These are phyloP conservation scores for Tolypocladium sp. DNA, from an alignment of 2,329 filamentous ascomycete genomes.

Conservation along the genomic window DNA sequence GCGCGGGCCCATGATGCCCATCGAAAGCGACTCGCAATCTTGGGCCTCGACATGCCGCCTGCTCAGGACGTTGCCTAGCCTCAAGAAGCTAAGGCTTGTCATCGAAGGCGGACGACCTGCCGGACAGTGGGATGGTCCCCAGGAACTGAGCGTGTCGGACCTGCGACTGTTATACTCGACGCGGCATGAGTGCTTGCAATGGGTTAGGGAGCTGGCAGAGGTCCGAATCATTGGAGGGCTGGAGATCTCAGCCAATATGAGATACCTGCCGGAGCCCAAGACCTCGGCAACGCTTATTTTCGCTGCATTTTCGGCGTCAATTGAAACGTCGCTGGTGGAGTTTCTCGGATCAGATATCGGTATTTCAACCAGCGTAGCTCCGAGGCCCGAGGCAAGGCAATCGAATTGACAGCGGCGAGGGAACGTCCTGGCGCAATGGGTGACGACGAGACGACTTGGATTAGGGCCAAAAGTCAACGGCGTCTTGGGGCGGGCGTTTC, in stretches of 20 bases:
- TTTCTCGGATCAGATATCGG: slow-evolving; percentile 30
- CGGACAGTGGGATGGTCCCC: slow-evolving; percentile 38
- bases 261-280: slow-evolving; percentile 41
- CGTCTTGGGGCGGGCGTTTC: background rate
- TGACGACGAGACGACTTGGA: background rate
- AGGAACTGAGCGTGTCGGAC: slow-evolving; percentile 33
- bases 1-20: slow-evolving; percentile 34
- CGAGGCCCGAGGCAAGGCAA: slow-evolving; percentile 1
- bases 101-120: slow-evolving; percentile 47
- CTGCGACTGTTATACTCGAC: slow-evolving; percentile 34
- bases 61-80: slow-evolving; percentile 25
- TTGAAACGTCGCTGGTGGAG: slow-evolving; percentile 45
- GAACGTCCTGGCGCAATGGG: no score
- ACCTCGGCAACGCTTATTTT: slow-evolving; percentile 48
- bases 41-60: slow-evolving; percentile 45
- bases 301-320: slow-evolving; percentile 50
- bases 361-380: slow-evolving; percentile 10
- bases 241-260: slow-evolving; percentile 42
- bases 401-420: background rate
- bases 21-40: slow-evolving; percentile 30
- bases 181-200: slow-evolving; percentile 43
- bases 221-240: slow-evolving; percentile 40
- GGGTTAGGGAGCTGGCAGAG: slow-evolving; percentile 45
- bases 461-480: background rate
- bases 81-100: slow-evolving; percentile 38